Evolutionary conservation across 768 basidiomycete genomes (phyloP).

Genomic region (Candolleomyces eurysporus): DNA sequence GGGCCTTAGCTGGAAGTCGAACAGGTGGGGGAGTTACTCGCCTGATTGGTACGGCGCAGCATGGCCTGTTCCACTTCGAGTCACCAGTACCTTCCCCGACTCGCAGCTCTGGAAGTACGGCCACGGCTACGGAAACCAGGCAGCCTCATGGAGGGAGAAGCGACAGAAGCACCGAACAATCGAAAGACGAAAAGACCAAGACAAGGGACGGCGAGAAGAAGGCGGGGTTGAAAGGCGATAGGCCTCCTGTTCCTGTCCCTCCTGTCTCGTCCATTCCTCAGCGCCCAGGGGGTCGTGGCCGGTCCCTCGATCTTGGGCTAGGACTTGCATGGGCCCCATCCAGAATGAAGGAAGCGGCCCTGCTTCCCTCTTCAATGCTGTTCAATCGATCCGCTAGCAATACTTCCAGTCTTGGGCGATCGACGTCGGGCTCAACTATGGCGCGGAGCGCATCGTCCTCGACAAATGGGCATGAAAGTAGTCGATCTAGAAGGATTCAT

Average conservation of each 20-base stretch:
- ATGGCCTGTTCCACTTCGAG: conserved; percentile 68
- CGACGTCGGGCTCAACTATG: conserved; percentile 22
- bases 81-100: conserved; percentile 58
- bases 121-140: conserved; percentile 24
- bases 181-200: conserved; percentile 27
- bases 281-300: conserved; percentile 55
- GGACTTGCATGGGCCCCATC: conserved; percentile 73
- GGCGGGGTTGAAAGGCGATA: conserved; percentile 10
- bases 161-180: conserved; percentile 26
- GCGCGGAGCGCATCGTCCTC: conserved; percentile 19
- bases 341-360: conserved; percentile 63
- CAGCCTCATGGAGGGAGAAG: conserved; percentile 22
- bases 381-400: conserved; percentile 32
- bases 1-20: conserved; percentile 24
- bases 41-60: conserved; percentile 39
- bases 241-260: conserved; percentile 24
- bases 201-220: conserved; percentile 22
- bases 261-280: conserved; percentile 32
- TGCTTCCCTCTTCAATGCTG: conserved; percentile 48
- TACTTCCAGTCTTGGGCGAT: conserved; percentile 25
- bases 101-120: conserved; percentile 30
- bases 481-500: conserved; percentile 16
- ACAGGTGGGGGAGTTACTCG: conserved; percentile 27
- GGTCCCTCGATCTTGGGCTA: conserved; percentile 68
- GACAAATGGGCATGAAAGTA: conserved; percentile 18